Evolutionary conservation across 257 asterid genomes (phyloP).

Genomic region (Verbascum thapsus): DNA sequence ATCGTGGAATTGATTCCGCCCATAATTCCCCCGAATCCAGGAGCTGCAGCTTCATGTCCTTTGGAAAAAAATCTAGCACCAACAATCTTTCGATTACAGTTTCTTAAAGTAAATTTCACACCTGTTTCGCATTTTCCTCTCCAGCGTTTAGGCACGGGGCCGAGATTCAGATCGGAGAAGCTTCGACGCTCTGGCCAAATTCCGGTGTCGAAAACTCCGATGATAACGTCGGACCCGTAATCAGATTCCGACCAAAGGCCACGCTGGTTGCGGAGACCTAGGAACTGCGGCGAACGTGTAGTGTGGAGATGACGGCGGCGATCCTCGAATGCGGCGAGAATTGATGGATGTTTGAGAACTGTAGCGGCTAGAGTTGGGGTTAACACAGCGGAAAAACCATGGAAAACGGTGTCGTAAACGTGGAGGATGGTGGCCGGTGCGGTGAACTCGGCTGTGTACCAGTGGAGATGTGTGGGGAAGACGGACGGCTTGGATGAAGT

Average conservation of each 20-base stretch:
- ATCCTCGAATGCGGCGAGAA: slow-evolving; percentile 73
- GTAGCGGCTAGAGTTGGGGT: slow-evolving; percentile 61
- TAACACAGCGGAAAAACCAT: slow-evolving; percentile 75
- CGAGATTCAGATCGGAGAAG: slow-evolving; percentile 72
- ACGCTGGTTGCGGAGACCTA: slow-evolving; percentile 70
- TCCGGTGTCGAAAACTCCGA: slow-evolving; percentile 82
- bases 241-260: slow-evolving; percentile 92
- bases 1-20: slow-evolving; percentile 63
- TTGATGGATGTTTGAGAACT: slow-evolving; percentile 58
- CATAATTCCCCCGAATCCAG: slow-evolving; percentile 47
- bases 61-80: slow-evolving; percentile 75
- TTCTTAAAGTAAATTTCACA: slow-evolving; percentile 34
- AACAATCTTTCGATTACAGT: slow-evolving; percentile 65
- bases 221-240: slow-evolving; percentile 77
- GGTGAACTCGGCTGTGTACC: slow-evolving; percentile 71
- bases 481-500: slow-evolving; percentile 66
- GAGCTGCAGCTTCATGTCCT: slow-evolving; percentile 63
- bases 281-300: slow-evolving; percentile 80
- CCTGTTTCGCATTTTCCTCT: slow-evolving; percentile 68
- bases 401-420: slow-evolving; percentile 68
- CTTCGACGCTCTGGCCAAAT: slow-evolving; percentile 89
- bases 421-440: slow-evolving; percentile 62
- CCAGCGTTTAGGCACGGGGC: slow-evolving; percentile 77
- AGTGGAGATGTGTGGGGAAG: slow-evolving; percentile 72
- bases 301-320: slow-evolving; percentile 73